These are phyloP conservation scores for Xylaria sp. DNA, from an alignment of 2,329 filamentous ascomycete genomes.

Conservation along the genomic window DNA sequence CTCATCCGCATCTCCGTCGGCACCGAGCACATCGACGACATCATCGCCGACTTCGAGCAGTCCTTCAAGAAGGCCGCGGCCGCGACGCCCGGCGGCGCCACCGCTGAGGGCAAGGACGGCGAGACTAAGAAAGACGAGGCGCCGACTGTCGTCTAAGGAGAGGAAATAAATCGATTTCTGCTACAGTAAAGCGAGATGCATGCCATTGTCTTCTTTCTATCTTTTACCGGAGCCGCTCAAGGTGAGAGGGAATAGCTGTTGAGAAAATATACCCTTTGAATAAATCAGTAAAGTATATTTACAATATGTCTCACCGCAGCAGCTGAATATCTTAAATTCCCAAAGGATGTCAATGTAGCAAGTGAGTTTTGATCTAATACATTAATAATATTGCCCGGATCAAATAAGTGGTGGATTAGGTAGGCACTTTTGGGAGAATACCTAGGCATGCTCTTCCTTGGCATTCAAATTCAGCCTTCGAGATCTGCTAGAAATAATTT, in stretches of 20 bases:
- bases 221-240: neutral
- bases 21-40: slow-evolving; percentile 96
- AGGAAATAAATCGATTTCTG: neutral
- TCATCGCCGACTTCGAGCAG: slow-evolving; percentile 94
- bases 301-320: neutral
- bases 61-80: slow-evolving; percentile 74
- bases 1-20: slow-evolving; percentile 95
- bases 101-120: slow-evolving; percentile 44
- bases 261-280: slow-evolving; percentile 35
- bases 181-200: neutral
- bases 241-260: slow-evolving; percentile 19
- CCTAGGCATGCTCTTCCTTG: neutral
- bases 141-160: slow-evolving; percentile 50
- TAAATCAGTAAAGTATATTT: slow-evolving; percentile 7
- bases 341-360: neutral
- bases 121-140: slow-evolving; percentile 52
- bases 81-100: slow-evolving; percentile 49
- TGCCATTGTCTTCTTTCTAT: neutral
- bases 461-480: neutral
- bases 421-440: too few relatives aligned
- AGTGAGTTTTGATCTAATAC: too few relatives aligned
- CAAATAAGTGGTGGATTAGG: neutral
- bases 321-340: neutral
- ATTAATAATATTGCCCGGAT: neutral
- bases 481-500: neutral